Conservation (phyloP, 2,329 filamentous ascomycete species). For the Proliferodiscus dingleyae region DNA sequence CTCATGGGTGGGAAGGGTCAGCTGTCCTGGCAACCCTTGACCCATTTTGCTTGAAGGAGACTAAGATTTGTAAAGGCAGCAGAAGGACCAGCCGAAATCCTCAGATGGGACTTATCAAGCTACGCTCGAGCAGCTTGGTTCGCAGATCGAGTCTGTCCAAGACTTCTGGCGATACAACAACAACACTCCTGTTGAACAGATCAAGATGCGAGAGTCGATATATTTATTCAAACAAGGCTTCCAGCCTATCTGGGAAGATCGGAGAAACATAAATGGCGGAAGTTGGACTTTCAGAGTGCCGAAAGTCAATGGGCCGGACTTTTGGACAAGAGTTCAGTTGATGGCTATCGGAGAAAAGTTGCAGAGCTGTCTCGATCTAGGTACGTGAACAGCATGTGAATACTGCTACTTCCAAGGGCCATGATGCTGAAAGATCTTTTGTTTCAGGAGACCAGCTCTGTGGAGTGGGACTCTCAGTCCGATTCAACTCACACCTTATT, state of each 20-base stretch:
- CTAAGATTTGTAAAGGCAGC: conserved; percentile 25
- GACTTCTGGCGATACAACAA: conserved; percentile 83
- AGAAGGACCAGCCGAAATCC: conserved; percentile 34
- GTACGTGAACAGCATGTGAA: too few species aligned
- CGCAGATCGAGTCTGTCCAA: conserved; percentile 72
- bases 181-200: conserved; percentile 70
- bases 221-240: conserved; percentile 78
- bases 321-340: conserved; percentile 78
- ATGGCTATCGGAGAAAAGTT: conserved; percentile 79
- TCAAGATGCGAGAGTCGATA: conserved; percentile 72
- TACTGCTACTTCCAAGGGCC: too few species aligned
- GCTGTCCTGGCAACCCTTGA: neutral
- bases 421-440: too few species aligned
- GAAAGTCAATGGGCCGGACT: conserved; percentile 66
- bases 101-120: conserved; percentile 29
- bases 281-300: conserved; percentile 90
- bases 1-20: neutral
- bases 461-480: conserved; percentile 79
- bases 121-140: conserved; percentile 55
- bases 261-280: conserved; percentile 78
- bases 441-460: conserved; percentile 74
- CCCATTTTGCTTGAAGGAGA: neutral
- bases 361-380: conserved; percentile 65
- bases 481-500: conserved; percentile 85
- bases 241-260: conserved; percentile 77